phyloP scores from a whole-genome alignment of 768 basidiomycete genomes.

The Tylopilus subfusipes region DNA sequence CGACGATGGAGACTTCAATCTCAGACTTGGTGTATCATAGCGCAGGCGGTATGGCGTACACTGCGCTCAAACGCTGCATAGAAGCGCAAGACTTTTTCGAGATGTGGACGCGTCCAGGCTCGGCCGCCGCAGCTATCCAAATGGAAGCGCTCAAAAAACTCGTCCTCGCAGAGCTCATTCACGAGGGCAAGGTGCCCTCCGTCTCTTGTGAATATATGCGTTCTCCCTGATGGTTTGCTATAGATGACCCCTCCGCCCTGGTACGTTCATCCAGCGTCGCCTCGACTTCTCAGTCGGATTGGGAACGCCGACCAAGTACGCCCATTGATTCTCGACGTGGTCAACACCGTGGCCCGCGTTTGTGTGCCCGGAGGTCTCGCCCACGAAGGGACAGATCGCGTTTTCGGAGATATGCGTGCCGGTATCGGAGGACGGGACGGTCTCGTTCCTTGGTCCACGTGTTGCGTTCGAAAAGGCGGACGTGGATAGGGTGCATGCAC shows the following conservation, averaged over 20 bases:
- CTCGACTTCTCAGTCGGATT: no score
- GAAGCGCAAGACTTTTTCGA: conserved; percentile 79
- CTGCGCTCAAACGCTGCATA: conserved; percentile 59
- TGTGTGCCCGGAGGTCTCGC: neutral
- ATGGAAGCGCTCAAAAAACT: conserved; percentile 88
- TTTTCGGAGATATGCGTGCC: conserved; percentile 64
- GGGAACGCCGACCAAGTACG: conserved; percentile 53
- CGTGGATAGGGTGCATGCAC: conserved; percentile 54
- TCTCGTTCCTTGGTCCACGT: conserved; percentile 67
- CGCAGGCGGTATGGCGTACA: conserved; percentile 65
- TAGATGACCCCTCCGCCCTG: conserved; percentile 55
- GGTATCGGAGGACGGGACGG: conserved; percentile 64
- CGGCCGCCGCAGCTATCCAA: conserved; percentile 63
- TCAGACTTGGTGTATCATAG: conserved; percentile 83
- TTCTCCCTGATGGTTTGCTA: neutral
- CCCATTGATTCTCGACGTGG: conserved; percentile 69
- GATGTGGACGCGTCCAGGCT: conserved; percentile 65
- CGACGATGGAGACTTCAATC: conserved; percentile 52
- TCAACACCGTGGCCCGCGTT: no score
- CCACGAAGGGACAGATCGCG: conserved; percentile 53
- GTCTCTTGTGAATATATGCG: neutral
- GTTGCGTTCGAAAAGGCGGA: conserved; percentile 56
- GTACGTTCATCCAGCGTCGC: conserved; percentile 57
- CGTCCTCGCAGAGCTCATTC: conserved; percentile 71
- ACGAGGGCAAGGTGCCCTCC: conserved; percentile 62